Base-by-base conservation (phyloP, 2,329 filamentous ascomycete species). In the Colletotrichum sp. region DNA sequence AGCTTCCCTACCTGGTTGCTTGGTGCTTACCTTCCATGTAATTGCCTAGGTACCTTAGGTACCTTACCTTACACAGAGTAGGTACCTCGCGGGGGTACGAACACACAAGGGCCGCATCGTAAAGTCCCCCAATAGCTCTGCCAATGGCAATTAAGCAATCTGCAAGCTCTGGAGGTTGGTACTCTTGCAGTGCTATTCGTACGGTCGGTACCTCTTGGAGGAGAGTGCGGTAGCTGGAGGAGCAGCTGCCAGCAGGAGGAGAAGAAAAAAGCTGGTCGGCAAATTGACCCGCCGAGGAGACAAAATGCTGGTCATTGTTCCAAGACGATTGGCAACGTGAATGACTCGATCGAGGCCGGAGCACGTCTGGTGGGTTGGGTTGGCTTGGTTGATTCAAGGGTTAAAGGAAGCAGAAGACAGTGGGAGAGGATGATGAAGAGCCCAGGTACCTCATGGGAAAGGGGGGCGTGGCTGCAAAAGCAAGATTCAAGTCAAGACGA, bases 331-430 rank as follows among this genome's bases (percentile, higher is more conserved):
- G 65, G 60, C 59, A 52, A 69, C 30, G 39, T 69, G 64, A 76
- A 76, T 76, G 74, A 76, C 74, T 76, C 74, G 74, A 76, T 76
- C 64, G 65, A 68, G 49, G 57, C 73, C 65, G 44, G 70, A 76
- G 70, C 28, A 65, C 36, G 55, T 63, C 62, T 76, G 63, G 39
- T 68, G 73, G 68, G 39, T 49, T 72, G 72, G 69, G 39, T 72
- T 76, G 72, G 69, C 24, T 72, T 76, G 74, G 74, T 74, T 73
- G 64, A 68, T 64, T 57, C 55, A 55, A 73, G 73, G 70, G 70
- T 65, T 39, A 52, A 49, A 69, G 73, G 65, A 66, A 73, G 68
- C 39, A 66, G 18, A 44, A 39, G 36, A 59, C 24, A 59, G 55
- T 28, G 55, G 39, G 67, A 71, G 67, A 62, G 9, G 26, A 30